Conservation (phyloP, 805 yeast species). For the Barnettozyma wickerhamii region DNA sequence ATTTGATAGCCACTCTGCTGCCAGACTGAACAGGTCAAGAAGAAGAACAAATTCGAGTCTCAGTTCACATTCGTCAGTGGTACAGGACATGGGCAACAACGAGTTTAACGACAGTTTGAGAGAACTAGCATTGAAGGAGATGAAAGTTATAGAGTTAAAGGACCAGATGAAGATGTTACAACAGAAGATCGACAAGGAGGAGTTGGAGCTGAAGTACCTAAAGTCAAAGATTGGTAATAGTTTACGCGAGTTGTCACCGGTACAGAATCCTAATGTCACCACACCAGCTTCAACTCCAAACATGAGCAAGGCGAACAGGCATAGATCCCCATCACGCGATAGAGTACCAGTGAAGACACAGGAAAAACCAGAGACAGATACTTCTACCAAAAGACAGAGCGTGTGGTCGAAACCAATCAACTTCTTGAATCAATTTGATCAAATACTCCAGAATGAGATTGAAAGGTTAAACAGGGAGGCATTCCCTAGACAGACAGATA, state of each 20-base stretch:
- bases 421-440: slow-evolving; percentile 64
- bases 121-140: slow-evolving; percentile 62
- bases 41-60: slow-evolving; percentile 20
- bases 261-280: slow-evolving; percentile 4
- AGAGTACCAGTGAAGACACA: too few species aligned
- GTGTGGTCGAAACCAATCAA: slow-evolving; percentile 52
- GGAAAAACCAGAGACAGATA: slow-evolving; percentile 1
- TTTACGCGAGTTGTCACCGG: slow-evolving; percentile 23
- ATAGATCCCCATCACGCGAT: slow-evolving; percentile 7
- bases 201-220: slow-evolving; percentile 29
- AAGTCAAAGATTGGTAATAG: slow-evolving; percentile 31
- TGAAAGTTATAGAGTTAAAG: slow-evolving; percentile 60
- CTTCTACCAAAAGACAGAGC: slow-evolving; percentile 22
- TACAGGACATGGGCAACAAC: slow-evolving; percentile 14
- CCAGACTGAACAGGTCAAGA: slow-evolving; percentile 11
- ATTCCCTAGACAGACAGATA: slow-evolving; percentile 9
- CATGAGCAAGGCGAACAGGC: background rate
- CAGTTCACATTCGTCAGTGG: slow-evolving; percentile 11
- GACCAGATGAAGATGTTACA: slow-evolving; percentile 43
- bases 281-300: background rate
- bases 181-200: slow-evolving; percentile 40
- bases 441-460: slow-evolving; percentile 58
- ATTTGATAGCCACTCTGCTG: background rate
- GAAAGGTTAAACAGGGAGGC: slow-evolving; percentile 40
- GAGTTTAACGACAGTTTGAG: slow-evolving; percentile 54